phyloP scores from a whole-genome alignment of 1,284 basidiomycete species.

The Kalmanozyma brasiliensis region DNA sequence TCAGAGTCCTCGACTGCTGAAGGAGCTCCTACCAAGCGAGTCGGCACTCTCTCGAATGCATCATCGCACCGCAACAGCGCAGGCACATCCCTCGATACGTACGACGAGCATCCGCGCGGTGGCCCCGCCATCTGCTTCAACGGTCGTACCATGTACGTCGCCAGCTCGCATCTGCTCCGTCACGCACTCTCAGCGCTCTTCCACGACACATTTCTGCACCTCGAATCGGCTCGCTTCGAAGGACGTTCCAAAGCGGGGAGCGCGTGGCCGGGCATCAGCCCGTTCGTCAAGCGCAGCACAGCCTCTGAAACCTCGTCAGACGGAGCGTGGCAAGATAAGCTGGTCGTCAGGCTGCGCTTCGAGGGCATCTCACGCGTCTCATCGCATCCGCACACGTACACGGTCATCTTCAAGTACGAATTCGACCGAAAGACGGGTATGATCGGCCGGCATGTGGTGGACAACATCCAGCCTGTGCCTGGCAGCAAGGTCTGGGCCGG shows the following conservation, averaged over 20 bases:
- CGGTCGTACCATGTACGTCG: constrained; percentile 58
- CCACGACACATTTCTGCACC: constrained; percentile 41
- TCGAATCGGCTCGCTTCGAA: constrained; percentile 53
- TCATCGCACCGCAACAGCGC: neutral
- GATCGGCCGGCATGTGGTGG: constrained; percentile 58
- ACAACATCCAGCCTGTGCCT: constrained; percentile 63
- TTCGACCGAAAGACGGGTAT: constrained; percentile 60
- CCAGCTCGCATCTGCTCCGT: constrained; percentile 55
- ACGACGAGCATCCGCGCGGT: constrained; percentile 25
- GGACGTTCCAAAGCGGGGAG: constrained; percentile 31
- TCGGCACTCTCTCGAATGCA: neutral
- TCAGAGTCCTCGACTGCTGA: constrained; percentile 3
- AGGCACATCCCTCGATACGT: constrained; percentile 6
- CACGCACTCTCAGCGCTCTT: constrained; percentile 58
- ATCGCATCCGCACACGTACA: constrained; percentile 57
- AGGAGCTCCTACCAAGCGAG: neutral
- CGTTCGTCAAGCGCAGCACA: constrained; percentile 13
- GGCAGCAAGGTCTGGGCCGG: constrained; percentile 57
- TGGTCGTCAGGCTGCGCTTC: constrained; percentile 56
- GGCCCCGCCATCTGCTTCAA: constrained; percentile 54
- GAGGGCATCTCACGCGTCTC: constrained; percentile 55
- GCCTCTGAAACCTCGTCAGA: neutral
- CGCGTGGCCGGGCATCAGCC: constrained; percentile 45
- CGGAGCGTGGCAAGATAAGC: constrained; percentile 38
- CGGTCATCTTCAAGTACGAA: constrained; percentile 62